Conservation (phyloP, 2,329 filamentous ascomycete species). For the Daldinia eschscholtzii region DNA sequence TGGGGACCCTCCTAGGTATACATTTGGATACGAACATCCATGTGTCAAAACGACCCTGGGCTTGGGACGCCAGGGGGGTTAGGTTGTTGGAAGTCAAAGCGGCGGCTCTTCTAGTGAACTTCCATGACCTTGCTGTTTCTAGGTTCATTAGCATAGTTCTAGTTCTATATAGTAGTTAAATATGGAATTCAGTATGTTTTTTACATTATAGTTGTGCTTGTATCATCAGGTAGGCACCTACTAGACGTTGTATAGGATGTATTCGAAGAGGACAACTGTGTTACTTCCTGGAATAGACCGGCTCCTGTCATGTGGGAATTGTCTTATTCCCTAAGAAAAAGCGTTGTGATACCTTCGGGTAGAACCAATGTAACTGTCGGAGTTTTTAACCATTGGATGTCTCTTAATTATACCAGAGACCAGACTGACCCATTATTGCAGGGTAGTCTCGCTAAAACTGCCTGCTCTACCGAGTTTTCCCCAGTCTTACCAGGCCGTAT, state of each 20-base stretch:
- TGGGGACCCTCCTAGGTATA: not conserved
- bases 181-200: no score
- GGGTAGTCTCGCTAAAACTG: not conserved
- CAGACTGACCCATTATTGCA: not conserved
- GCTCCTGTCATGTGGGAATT: not conserved
- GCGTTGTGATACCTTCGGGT: conserved; percentile 4
- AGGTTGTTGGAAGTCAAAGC: conserved; percentile 9
- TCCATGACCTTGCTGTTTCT: not conserved
- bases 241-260: not conserved
- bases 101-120: not conserved
- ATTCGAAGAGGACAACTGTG: not conserved
- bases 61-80: conserved; percentile 1
- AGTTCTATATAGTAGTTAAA: no score
- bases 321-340: not conserved
- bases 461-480: conserved; percentile 1
- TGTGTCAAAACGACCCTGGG: not conserved
- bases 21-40: not conserved
- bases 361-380: not conserved
- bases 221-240: no score
- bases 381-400: not conserved
- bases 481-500: not conserved
- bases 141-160: not conserved
- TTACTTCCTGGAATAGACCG: not conserved
- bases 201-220: no score
- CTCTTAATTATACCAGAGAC: not conserved